Evolutionary conservation across 352 stramenopile genomes (phyloP), one percentile per base, ranked within the genome.

Genomic region (Globisporangium mamillatum): DNA sequence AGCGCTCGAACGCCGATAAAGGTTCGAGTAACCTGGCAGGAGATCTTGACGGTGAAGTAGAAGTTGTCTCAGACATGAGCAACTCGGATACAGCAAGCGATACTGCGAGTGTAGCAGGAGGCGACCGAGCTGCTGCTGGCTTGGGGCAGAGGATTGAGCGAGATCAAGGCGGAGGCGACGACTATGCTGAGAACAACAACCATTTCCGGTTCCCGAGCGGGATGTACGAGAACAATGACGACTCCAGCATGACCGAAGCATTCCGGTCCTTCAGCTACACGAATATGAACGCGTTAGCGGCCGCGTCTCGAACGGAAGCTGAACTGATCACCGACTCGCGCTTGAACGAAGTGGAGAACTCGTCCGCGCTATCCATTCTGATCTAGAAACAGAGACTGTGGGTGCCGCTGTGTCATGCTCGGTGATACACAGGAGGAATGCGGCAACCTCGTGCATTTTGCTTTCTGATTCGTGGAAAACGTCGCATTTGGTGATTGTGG

Each of bases 211-310:
- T 92, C 32, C 82, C 84, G 32, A 89, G 82, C 70, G 84, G 79
- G 18, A 91, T 90, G 84, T 90, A 91, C 67, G 78, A 77, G 54
- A 78, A 61, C 20, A 62, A 53, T 0, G 76, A 81, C 18, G 77
- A 89, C 20, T 62, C 70, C 6, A 78, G 66, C 48, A 65, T 85
- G 18, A 74, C 72, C 3, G 81, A 92, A 68, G 77, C 75, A 2
- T 95, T 95, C 67, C 82, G 77, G 29, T 90, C 77, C 25, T 94
- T 95, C 63, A 93, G 85, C 73, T 93, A 89, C 65, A 95, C 85
- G 36, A 95, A 95, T 74, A 94, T 93, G 84, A 93, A 88, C 24
- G 88, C 88, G 20, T 74, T 95, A 20, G 85, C 81, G 10, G 85
- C 88, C 6, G 86, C 88, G 27, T 93, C 86, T 1, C 79, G 83